Base-by-base conservation (phyloP, 768 basidiomycete genomes). In the Cystoderma amianthinum region DNA sequence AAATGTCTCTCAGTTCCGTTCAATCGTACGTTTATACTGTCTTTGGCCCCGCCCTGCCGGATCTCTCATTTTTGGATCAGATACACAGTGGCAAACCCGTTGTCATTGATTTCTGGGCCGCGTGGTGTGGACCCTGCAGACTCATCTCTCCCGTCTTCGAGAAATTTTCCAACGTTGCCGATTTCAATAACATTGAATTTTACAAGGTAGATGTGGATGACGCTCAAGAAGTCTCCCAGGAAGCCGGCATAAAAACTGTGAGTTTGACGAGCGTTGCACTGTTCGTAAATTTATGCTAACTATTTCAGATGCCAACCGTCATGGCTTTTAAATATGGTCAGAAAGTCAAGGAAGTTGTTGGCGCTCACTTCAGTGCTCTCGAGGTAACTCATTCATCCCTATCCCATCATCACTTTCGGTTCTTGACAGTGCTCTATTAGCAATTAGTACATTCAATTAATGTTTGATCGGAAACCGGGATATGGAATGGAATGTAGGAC, bases 171-270 rank as follows among this genome's bases (percentile, higher is more conserved):
- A 44, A 58, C 0, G 33, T 53, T 15, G 48, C 46, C 10, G 57
- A 62, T 32, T 57, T 51, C 41, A 37, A 58, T 3, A 60, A 52
- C 12, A 49, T 80, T 41, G 62, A 64, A 16, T 78, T 80, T 51
- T 81, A 76, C 67, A 80, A 77, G 50, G 72, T 83, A 41, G 72
- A 85, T 44, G 68, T 80, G 21, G 82, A 85, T 48, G 63, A 63
- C 32, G 65, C 65, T 38, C 44, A 52, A 17, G 68, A 68, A 2
- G 68, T 79, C 34, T 49, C 67, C 13, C 53, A 71, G 39, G 76
- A 80, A 54, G 71, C 67, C 38, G 69, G 68, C 34, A 59, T 80
- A 32, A 62, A 72, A 36, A 73, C 72, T 41, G 78, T 78, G 49
- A 33, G 18, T 15, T 36, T 18, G n/a, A 9, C 9, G 9, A 9